Base-by-base conservation (phyloP, 1,284 basidiomycete genomes). In the Apiotrichum veenhuisii region DNA sequence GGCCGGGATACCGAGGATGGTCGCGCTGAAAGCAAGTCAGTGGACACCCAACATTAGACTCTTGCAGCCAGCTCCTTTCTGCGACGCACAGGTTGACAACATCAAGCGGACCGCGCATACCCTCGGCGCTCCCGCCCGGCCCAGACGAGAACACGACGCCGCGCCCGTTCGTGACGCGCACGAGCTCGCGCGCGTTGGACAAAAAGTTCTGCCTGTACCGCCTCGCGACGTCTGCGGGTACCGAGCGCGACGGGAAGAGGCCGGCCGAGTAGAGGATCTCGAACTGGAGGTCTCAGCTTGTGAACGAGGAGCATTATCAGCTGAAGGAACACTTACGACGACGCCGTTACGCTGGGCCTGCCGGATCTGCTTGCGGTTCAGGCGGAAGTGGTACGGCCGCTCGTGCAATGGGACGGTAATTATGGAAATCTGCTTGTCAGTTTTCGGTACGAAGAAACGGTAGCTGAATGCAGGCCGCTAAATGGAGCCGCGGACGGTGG, bases 391-490 rank as follows among this genome's bases (percentile, higher is more conserved):
- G 61, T 67, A 75, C 5, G 70, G 69, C 44, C 66, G 57, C 55
- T 77, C 73, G 52, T 77, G 74, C 18, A 76, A 55, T 1, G 75
- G 74, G 2, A 77, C 62, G 8, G 73, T 73, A 59, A 77, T 76
- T 51, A 77, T 75, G 4, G 75, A 75, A 41, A 76, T 62, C 73
- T 76, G 41, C 26, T 4, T 30, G 44, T 54, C 37, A 57, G 44
- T 37, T 26, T 40, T 15, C 23, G 15, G n/a, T n/a, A n/a, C n/a
- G n/a, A n/a, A n/a, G n/a, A n/a, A n/a, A n/a, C n/a, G n/a, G n/a
- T n/a, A n/a, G n/a, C n/a, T n/a, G n/a, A n/a, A n/a, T n/a, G n/a
- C n/a, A n/a, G n/a, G n/a, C n/a, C n/a, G n/a, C n/a, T n/a, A n/a
- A n/a, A n/a, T n/a, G n/a, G n/a, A n/a, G n/a, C n/a, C n/a, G n/a